Conservation (phyloP, 106 monocot species). For the Amphibolis antarctica region DNA sequence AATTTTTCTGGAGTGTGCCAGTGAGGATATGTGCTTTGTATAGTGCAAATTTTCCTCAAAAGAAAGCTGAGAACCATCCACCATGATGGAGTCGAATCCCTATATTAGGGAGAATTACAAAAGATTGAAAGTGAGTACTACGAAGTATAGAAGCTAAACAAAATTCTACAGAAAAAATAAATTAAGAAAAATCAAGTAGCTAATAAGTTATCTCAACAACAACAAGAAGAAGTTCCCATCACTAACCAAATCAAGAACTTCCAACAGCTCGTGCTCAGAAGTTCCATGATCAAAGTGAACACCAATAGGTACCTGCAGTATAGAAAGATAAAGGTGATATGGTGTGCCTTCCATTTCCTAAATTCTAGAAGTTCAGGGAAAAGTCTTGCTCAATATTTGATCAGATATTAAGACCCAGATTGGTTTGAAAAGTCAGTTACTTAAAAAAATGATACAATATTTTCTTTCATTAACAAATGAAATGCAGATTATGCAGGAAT, state of each 20-base stretch:
- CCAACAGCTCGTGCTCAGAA: conserved; percentile 56
- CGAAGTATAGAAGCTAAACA: no score
- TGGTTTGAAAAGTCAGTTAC: no score
- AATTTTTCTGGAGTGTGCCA: conserved; percentile 57
- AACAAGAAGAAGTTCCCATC: neutral
- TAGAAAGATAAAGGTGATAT: conserved; percentile 1
- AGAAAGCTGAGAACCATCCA: conserved; percentile 80
- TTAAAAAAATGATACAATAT: no score
- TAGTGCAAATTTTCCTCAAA: conserved; percentile 54
- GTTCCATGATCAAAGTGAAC: conserved; percentile 95
- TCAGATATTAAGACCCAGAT: neutral
- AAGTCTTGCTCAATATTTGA: neutral
- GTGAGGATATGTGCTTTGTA: conserved; percentile 51
- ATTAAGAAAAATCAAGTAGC: neutral
- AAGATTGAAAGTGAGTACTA: neutral
- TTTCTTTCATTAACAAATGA: no score
- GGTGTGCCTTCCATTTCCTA: neutral
- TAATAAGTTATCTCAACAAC: conserved; percentile 1
- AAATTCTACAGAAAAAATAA: no score
- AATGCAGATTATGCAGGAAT: no score
- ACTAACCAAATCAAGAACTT: conserved; percentile 78
- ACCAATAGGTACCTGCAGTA: conserved; percentile 65
- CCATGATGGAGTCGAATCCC: conserved; percentile 97
- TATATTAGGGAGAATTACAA: conserved; percentile 11
- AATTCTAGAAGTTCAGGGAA: neutral